Evolutionary conservation across 2,329 filamentous ascomycete species (phyloP), one percentile per base, ranked within the genome.

Genomic region (Pseudohalonectria lignicola): DNA sequence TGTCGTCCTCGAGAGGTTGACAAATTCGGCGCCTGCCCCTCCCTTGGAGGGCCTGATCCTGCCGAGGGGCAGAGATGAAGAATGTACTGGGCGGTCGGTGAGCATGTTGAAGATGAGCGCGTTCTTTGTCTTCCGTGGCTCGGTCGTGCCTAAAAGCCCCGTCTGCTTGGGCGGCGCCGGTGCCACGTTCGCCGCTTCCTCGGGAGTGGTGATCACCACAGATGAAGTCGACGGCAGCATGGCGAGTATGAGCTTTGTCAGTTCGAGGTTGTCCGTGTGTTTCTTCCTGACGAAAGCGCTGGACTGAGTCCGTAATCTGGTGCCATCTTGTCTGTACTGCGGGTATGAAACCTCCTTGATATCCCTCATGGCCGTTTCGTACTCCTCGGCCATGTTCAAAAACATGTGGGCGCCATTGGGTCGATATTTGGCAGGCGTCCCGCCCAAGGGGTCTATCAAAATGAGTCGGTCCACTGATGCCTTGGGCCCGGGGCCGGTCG

Each of bases 101-200:
- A 98, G 71, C 2, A 98, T 75, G 50, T 95, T 96, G 60, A 98
- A 87, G 33, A 98, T 92, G 2, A 98, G 66, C 0, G 88, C 87
- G 50, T 98, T 98, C 51, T 73, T 70, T 40, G 64, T 67, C 34
- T 63, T 64, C 41, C 72, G 62, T 0, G 72, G 76, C 17, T 65
- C 67, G 3, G 76, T 71, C 43, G 69, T 70, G 20, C 62, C 64
- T 2, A 67, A 60, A 16, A 66, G 61, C 1, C 59, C 59, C 45
- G 57, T 71, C 63, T 32, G 32, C 26, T 25, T 31, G 11, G 34
- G 56, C 71, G 67, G 38, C 76, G 66, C 42, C 40, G 40, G 37
- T 37, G 31, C 11, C 59, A 25, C 71, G 43, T 69, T 75, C 43
- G 88, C 86, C 12, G 87, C 88, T 51, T 93, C 86, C 19, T 74